Percentiles rank a stretch among this genome's conserved stretches.
phyloP scores from a whole-genome alignment of 306 rosid species.

The Trifolium dubium region DNA sequence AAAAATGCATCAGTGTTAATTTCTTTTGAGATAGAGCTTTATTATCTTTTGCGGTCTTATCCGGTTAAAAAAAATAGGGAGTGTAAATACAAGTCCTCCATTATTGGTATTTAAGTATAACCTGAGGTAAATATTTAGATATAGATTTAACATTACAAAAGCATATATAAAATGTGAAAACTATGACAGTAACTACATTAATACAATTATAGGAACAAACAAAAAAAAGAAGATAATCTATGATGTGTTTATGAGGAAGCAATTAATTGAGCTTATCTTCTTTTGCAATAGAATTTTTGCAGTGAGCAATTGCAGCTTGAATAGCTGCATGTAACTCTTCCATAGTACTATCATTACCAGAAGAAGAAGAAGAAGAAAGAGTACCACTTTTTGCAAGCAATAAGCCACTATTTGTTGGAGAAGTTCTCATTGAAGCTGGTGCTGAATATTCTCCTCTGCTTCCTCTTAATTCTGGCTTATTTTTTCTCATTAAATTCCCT shows the following conservation, averaged over 20 bases:
- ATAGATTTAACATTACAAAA: constrained; percentile 23
- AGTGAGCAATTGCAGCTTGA: constrained; percentile 99
- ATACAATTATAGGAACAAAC: constrained; percentile 6
- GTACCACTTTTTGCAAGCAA: constrained; percentile 57
- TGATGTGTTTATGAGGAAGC: constrained; percentile 27
- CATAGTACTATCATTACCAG: constrained; percentile 80
- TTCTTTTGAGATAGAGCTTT: too few relatives aligned
- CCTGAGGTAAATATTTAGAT: neutral
- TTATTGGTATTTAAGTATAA: neutral
- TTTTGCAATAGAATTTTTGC: constrained; percentile 82
- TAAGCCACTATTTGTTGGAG: constrained; percentile 88
- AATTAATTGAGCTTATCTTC: constrained; percentile 57
- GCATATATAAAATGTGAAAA: constrained; percentile 36
- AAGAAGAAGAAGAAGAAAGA: constrained; percentile 61
- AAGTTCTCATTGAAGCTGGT: constrained; percentile 93
- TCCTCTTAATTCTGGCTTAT: constrained; percentile 61
- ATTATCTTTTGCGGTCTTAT: too few relatives aligned
- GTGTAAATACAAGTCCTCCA: too few relatives aligned
- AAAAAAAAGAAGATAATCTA: neutral
- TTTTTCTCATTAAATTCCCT: constrained; percentile 59
- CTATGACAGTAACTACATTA: constrained; percentile 23
- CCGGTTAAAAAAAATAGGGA: too few relatives aligned
- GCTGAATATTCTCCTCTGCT: constrained; percentile 83
- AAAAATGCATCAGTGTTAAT: too few relatives aligned
- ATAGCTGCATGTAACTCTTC: constrained; percentile 97